phyloP scores from a whole-genome alignment of 164 flowering plant genomes.

The Vitis riparia region DNA sequence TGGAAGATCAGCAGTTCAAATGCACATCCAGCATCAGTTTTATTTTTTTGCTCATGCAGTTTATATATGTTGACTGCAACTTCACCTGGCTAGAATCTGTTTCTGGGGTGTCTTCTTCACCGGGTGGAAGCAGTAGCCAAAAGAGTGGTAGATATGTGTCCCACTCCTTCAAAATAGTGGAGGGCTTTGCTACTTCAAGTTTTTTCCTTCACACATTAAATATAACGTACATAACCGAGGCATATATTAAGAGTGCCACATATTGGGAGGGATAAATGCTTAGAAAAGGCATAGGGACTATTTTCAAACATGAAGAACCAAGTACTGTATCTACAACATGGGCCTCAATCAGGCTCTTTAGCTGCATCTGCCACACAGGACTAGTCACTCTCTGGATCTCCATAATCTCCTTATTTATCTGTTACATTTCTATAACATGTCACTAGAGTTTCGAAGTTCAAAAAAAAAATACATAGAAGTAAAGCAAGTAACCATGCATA shows the following conservation, averaged over 20 bases:
- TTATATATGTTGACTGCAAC: constrained; percentile 51
- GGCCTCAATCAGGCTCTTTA: constrained; percentile 87
- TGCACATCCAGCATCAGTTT: no score
- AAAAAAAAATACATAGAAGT: no score
- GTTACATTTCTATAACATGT: constrained; percentile 8
- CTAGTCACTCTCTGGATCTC: constrained; percentile 91
- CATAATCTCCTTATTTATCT: constrained; percentile 93
- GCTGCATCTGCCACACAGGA: constrained; percentile 89
- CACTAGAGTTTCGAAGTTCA: no score
- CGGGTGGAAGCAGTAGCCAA: constrained; percentile 98
- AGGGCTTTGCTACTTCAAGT: constrained; percentile 86
- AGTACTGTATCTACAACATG: constrained; percentile 73
- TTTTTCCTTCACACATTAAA: constrained; percentile 66
- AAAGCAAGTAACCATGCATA: no score
- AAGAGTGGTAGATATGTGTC: constrained; percentile 80
- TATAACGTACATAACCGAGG: neutral
- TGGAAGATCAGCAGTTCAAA: no score
- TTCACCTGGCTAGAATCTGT: constrained; percentile 51
- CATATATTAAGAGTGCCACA: no score
- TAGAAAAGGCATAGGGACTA: no score
- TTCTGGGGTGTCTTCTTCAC: constrained; percentile 99
- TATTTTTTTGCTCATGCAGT: no score
- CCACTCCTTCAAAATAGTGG: constrained; percentile 80
- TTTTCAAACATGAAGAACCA: neutral
- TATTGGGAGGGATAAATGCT: no score